phyloP scores from a whole-genome alignment of 1,284 basidiomycete species.

The Tylopilus sp. region DNA sequence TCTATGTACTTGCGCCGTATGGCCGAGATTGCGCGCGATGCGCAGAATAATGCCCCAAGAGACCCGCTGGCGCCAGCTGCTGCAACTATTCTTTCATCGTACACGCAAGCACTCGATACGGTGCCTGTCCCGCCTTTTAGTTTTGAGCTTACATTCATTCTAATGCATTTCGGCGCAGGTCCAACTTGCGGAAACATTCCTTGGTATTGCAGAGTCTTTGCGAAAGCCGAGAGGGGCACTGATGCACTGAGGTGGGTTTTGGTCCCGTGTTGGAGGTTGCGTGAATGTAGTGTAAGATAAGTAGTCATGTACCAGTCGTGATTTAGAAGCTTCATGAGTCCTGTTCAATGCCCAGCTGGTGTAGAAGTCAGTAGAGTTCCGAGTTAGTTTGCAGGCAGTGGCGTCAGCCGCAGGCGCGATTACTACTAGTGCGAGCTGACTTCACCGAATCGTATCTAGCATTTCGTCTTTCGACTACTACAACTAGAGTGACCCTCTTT shows the following conservation, averaged over 20 bases:
- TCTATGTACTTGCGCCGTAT: slow-evolving; percentile 58
- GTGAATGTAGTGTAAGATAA: not conserved
- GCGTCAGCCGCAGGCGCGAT: too few relatives aligned
- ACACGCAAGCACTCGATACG: slow-evolving; percentile 64
- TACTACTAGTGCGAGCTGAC: too few relatives aligned
- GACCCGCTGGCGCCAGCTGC: slow-evolving; percentile 54
- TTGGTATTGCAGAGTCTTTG: slow-evolving; percentile 70
- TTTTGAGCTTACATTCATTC: not conserved
- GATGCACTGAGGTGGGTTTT: slow-evolving; percentile 41
- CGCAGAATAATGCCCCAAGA: slow-evolving; percentile 58
- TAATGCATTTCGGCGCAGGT: slow-evolving; percentile 48
- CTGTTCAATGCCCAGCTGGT: too few relatives aligned
- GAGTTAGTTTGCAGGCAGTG: too few relatives aligned
- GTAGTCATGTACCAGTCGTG: too few relatives aligned
- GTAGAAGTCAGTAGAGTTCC: too few relatives aligned
- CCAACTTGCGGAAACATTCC: slow-evolving; percentile 68
- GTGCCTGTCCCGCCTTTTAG: slow-evolving; percentile 43
- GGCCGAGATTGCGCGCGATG: slow-evolving; percentile 63
- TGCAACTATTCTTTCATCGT: slow-evolving; percentile 59
- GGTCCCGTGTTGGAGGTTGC: not conserved
- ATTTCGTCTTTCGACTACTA: too few relatives aligned
- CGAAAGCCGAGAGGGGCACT: slow-evolving; percentile 65
- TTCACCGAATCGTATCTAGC: too few relatives aligned
- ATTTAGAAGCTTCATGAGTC: too few relatives aligned
- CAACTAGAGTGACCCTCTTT: too few relatives aligned